phyloP scores from a whole-genome alignment of 1,284 basidiomycete species.

The Cryptococcus wingfieldii region DNA sequence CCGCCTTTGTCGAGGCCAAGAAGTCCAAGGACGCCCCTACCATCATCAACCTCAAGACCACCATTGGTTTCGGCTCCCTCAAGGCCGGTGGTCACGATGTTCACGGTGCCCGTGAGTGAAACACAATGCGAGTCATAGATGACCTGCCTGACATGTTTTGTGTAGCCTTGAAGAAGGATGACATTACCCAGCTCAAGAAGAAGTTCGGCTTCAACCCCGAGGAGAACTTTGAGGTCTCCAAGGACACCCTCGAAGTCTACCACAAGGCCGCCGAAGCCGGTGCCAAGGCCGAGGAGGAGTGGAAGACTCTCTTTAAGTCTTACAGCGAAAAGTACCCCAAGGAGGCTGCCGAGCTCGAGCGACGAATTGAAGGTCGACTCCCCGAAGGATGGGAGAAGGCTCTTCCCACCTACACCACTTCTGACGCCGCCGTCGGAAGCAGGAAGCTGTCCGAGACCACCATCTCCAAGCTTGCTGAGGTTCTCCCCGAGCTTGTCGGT shows the following conservation, averaged over 20 bases:
- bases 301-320: constrained; percentile 66
- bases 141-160: neutral
- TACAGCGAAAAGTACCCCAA: constrained; percentile 76
- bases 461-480: constrained; percentile 68
- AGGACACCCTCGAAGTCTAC: constrained; percentile 70
- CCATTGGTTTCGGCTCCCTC: constrained; percentile 90
- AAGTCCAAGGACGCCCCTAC: constrained; percentile 77
- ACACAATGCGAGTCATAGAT: neutral
- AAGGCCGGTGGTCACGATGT: constrained; percentile 88
- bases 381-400: constrained; percentile 80
- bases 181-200: constrained; percentile 76
- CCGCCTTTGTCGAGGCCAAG: constrained; percentile 73
- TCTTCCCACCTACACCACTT: constrained; percentile 70
- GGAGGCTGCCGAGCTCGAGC: constrained; percentile 78
- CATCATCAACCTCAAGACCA: constrained; percentile 79
- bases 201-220: constrained; percentile 80
- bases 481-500: constrained; percentile 77
- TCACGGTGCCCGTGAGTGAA: constrained; percentile 72
- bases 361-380: constrained; percentile 78
- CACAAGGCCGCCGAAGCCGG: constrained; percentile 65
- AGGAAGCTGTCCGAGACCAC: constrained; percentile 91
- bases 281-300: constrained; percentile 67
- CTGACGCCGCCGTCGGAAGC: constrained; percentile 79
- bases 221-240: constrained; percentile 72
- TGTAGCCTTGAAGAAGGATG: constrained; percentile 84